phyloP scores from a whole-genome alignment of 345 rosid genomes.

The Rhodamnia rubescens region DNA sequence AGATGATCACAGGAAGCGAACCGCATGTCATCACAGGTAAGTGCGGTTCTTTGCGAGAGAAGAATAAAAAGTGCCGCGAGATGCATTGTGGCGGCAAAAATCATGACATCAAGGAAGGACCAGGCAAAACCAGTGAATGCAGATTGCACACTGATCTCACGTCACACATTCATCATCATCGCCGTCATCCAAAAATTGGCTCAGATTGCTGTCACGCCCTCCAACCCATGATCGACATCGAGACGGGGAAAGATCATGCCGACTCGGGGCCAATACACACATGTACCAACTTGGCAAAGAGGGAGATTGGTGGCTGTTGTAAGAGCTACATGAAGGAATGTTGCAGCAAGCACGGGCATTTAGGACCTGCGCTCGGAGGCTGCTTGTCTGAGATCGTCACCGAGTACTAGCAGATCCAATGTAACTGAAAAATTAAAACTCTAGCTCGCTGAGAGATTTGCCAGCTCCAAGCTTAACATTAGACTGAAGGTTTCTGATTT shows the following conservation, averaged over 20 bases:
- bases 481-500: neutral
- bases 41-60: neutral
- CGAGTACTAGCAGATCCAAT: conserved; percentile 3
- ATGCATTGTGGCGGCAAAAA: neutral
- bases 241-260: neutral
- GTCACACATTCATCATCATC: neutral
- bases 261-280: neutral
- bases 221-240: neutral
- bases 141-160: neutral
- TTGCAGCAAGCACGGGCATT: conserved; percentile 19
- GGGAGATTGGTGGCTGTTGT: conserved; percentile 35
- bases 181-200: neutral
- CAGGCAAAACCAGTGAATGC: neutral
- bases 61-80: neutral
- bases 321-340: conserved; percentile 34
- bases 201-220: neutral
- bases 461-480: neutral
- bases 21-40: neutral
- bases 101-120: neutral
- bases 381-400: conserved; percentile 23
- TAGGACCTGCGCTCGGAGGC: conserved; percentile 15
- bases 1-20: neutral
- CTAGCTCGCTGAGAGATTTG: neutral
- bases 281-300: conserved; percentile 17
- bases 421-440: neutral